phyloP scores from a whole-genome alignment of 148 eudicot genomes.

The Spergularia bocconei region DNA sequence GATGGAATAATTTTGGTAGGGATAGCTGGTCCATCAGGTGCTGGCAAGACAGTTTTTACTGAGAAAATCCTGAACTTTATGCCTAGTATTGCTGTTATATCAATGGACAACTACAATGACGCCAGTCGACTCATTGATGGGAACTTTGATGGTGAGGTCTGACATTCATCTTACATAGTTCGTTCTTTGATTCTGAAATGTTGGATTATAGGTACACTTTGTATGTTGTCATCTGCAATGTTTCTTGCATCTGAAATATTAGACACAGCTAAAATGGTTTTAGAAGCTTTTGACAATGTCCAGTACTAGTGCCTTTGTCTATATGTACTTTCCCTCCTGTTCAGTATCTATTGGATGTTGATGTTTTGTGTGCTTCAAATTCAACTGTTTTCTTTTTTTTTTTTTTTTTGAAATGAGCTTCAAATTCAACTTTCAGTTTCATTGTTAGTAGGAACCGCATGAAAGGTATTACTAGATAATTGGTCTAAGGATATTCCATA shows the following conservation, averaged over 20 bases:
- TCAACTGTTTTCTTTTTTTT: too few species aligned
- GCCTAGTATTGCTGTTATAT: slow-evolving; percentile 80
- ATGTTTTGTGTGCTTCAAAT: neutral
- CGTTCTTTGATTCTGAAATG: neutral
- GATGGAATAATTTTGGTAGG: slow-evolving; percentile 82
- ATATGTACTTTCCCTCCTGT: neutral
- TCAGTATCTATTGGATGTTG: neutral
- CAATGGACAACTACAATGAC: slow-evolving; percentile 86
- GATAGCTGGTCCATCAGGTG: slow-evolving; percentile 89
- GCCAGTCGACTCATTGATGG: slow-evolving; percentile 80
- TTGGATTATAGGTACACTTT: neutral
- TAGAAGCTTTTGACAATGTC: neutral
- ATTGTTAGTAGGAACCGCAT: neutral
- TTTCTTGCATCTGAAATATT: neutral
- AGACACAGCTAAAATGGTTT: neutral
- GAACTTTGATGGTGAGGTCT: slow-evolving; percentile 69
- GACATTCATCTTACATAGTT: slow-evolving; percentile 6
- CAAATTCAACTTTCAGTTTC: neutral
- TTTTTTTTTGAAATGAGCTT: too few species aligned
- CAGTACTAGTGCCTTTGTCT: neutral
- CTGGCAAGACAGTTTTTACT: slow-evolving; percentile 81
- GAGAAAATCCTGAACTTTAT: slow-evolving; percentile 70
- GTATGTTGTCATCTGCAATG: neutral
- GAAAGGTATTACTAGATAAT: neutral
- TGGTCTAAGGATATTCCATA: neutral